A percentile compares a stretch with the other conserved stretches of the same genome.
These are phyloP conservation scores for Talaromyces verruculosus DNA, from an alignment of 2,329 filamentous ascomycete species.

Conservation along the genomic window DNA sequence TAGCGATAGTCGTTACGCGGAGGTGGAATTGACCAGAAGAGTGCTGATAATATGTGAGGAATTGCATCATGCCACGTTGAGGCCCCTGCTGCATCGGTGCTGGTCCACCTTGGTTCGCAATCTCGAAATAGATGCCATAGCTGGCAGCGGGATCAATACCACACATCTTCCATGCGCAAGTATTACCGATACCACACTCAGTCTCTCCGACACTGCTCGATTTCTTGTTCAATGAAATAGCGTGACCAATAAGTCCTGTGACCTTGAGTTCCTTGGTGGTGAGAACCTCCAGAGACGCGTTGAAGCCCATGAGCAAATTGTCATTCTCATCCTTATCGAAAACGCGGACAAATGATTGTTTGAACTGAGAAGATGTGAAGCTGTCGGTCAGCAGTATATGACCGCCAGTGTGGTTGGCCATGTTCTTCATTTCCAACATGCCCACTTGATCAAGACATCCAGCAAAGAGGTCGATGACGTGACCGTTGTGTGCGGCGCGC, in stretches of 20 bases:
- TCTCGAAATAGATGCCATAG: conserved; percentile 97
- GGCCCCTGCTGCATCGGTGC: conserved; percentile 80
- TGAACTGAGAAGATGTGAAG: conserved; percentile 99
- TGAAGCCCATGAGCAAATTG: conserved; percentile 97
- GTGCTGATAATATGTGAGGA: conserved; percentile 98
- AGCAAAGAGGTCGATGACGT: conserved; percentile 96
- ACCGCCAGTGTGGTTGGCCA: conserved; percentile 92
- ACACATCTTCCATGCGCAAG: conserved; percentile 99
- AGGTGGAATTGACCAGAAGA: conserved; percentile 95
- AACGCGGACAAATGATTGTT: conserved; percentile 93
- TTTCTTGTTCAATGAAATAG: conserved; percentile 96
- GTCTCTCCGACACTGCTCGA: conserved; percentile 96
- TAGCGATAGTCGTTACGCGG: conserved; percentile 88
- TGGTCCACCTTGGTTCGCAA: conserved; percentile 87
- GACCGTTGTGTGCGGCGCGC: conserved; percentile 90
- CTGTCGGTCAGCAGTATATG: conserved; percentile 98
- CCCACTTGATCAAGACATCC: conserved; percentile 97
- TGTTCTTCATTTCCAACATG: conserved; percentile 94
- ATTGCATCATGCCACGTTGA: conserved; percentile 95
- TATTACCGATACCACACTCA: conserved; percentile 97
- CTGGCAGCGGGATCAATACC: conserved; percentile 91
- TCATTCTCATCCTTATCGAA: conserved; percentile 97
- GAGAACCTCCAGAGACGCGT: conserved; percentile 89
- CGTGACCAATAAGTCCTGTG: conserved; percentile 93
- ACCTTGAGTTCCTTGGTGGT: conserved; percentile 99